Base-by-base conservation (phyloP, 352 stramenopile species). In the Saprolegnia diclina region DNA sequence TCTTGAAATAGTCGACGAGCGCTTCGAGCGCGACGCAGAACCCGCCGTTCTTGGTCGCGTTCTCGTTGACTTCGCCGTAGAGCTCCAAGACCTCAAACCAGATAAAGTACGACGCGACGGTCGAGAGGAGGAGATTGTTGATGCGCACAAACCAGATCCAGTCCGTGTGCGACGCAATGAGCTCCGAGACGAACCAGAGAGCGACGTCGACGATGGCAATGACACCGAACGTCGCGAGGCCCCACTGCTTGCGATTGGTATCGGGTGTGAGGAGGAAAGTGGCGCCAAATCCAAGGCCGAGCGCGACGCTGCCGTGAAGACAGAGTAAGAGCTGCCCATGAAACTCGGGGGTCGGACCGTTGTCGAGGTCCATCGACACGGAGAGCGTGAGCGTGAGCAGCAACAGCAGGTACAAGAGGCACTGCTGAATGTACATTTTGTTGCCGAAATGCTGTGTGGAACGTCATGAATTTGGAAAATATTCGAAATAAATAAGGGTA, bases 391-490 rank as follows among this genome's bases (percentile, higher is more conserved):
- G 24, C 52, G 52, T 59, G 11, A 59, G 13, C 13, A 59, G 52
- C 35, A 59, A 24, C 3, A 59, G 35, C 35, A 14, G 11, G 35
- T 59, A 59, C 24, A 24, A 14, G 19, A 59, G 19, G 24, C 11
- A n/a, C 19, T 59, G 52, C 35, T 59, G 24, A 14, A 59, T 16
- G 52, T 59, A 59, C 24, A 42, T 59, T 54, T 54, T 22, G 24
- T 29, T 22, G n/a, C 13, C 52, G 35, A 59, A 59, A 59, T 24
- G 13, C 52, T 26, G 11, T 4, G 11, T 42, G 11, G 3, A 2
- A 59, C 1, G 4, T 2, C 35, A 9, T 35, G 3, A 14, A 42
- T 59, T 14, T 26, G 42, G 11, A n/a, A 48, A 48, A n/a, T 3
- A 59, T 21, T 3, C 3, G 52, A 59, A 14, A 59, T 26, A 18